Evolutionary conservation across 805 yeast genomes (phyloP).

Genomic region (Saccharomycodes ludwigii): DNA sequence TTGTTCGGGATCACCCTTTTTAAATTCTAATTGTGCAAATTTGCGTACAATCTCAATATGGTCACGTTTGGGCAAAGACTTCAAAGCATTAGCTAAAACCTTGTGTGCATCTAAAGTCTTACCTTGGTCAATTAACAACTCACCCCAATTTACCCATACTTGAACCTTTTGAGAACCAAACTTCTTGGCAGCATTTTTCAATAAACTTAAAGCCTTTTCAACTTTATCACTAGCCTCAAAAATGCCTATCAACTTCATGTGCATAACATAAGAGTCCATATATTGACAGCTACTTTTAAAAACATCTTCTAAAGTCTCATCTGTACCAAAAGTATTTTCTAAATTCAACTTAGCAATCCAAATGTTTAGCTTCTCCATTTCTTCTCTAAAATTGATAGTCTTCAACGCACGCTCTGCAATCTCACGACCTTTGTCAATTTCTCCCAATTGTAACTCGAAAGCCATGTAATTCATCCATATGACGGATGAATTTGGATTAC

Average conservation of each 20-base stretch:
- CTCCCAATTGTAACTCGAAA: constrained; percentile 89
- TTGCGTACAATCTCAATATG: constrained; percentile 74
- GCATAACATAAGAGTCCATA: constrained; percentile 80
- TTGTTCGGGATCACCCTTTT: constrained; percentile 83
- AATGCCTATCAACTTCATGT: constrained; percentile 66
- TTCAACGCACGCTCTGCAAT: constrained; percentile 86
- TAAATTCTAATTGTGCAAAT: constrained; percentile 80
- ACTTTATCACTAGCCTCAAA: constrained; percentile 61
- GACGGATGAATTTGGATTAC: constrained; percentile 87
- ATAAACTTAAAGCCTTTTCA: constrained; percentile 58
- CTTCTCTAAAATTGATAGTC: constrained; percentile 82
- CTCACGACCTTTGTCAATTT: constrained; percentile 87
- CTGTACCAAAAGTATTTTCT: constrained; percentile 87
- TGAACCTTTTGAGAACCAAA: constrained; percentile 57
- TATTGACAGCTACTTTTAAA: constrained; percentile 80
- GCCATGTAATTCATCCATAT: constrained; percentile 98
- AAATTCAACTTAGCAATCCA: constrained; percentile 93
- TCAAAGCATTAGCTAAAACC: constrained; percentile 63
- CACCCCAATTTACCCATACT: constrained; percentile 77
- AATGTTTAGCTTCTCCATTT: constrained; percentile 81
- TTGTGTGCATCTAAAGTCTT: constrained; percentile 50
- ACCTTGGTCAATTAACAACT: constrained; percentile 53
- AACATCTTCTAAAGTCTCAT: constrained; percentile 64
- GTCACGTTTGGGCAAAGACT: constrained; percentile 54
- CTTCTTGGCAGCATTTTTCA: constrained; percentile 58